Evolutionary conservation across 1,139 yeast species (phyloP).

Genomic region (Candida frijolesensis): DNA sequence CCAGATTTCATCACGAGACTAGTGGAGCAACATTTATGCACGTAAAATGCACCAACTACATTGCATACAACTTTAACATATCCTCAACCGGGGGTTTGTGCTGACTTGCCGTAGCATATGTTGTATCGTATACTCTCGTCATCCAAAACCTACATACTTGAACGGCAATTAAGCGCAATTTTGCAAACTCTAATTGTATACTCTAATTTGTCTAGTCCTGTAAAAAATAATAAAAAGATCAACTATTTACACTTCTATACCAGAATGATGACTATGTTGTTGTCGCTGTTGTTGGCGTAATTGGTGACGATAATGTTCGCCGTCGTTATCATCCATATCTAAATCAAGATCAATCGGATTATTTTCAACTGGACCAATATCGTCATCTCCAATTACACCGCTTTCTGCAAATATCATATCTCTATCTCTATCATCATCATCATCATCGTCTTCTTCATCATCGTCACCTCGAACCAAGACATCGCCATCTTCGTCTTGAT

Average conservation of each 20-base stretch:
- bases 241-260: conserved; percentile 7
- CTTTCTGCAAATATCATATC: conserved; percentile 7
- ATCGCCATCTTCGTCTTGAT: conserved; percentile 9
- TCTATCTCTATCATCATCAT: background rate
- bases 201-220: no score
- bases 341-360: conserved; percentile 11
- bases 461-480: conserved; percentile 9
- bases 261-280: background rate
- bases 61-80: no score
- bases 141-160: no score
- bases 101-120: no score
- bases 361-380: background rate
- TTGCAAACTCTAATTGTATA: background rate
- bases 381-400: conserved; percentile 7
- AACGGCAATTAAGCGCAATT: no score
- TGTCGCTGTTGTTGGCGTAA: background rate
- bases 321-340: conserved; percentile 9
- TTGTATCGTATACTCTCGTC: no score
- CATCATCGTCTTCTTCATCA: conserved; percentile 2
- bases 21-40: no score
- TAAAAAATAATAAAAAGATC: no score
- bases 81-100: no score
- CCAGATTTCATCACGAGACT: no score
- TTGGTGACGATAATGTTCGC: background rate
- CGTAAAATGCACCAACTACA: no score